Evolutionary conservation across 139 green algal genomes (phyloP).

Genomic region (Chlorella sp.): DNA sequence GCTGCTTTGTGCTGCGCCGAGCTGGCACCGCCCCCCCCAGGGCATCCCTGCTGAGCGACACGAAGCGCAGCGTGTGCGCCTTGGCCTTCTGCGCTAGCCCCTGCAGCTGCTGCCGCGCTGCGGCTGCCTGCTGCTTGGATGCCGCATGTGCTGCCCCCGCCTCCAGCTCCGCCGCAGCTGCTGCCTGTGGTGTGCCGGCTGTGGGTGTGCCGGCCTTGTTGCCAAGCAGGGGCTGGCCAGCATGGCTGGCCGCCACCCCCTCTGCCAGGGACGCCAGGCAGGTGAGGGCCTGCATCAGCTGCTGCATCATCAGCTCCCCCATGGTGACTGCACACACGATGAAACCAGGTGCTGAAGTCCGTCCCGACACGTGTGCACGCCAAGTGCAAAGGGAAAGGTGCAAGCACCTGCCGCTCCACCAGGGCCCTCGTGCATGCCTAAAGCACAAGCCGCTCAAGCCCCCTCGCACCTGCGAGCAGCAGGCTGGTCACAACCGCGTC

Average conservation of each 20-base stretch:
- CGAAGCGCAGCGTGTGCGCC: neutral
- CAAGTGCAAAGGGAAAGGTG: too few relatives aligned
- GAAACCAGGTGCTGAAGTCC: too few relatives aligned
- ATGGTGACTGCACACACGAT: neutral
- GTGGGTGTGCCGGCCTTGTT: neutral
- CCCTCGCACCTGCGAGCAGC: too few relatives aligned
- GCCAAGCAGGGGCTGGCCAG: neutral
- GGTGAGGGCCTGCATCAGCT: neutral
- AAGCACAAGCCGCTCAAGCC: too few relatives aligned
- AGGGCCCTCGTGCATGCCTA: too few relatives aligned
- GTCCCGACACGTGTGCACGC: too few relatives aligned
- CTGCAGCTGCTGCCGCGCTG: neutral
- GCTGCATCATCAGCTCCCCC: neutral
- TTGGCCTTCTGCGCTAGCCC: neutral
- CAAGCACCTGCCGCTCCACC: too few relatives aligned
- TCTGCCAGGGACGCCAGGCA: neutral
- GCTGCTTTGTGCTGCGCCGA: neutral
- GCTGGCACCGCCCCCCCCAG: neutral
- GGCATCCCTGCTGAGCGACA: neutral
- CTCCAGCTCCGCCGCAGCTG: neutral
- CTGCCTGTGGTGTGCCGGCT: neutral
- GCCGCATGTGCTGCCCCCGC: neutral
- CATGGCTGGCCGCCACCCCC: neutral
- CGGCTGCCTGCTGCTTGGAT: neutral
- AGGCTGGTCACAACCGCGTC: neutral